Percentiles rank a stretch among this genome's conserved stretches.
Evolutionary conservation across 352 stramenopile genomes (phyloP).

Genomic region (Halophytophthora batemanensis): DNA sequence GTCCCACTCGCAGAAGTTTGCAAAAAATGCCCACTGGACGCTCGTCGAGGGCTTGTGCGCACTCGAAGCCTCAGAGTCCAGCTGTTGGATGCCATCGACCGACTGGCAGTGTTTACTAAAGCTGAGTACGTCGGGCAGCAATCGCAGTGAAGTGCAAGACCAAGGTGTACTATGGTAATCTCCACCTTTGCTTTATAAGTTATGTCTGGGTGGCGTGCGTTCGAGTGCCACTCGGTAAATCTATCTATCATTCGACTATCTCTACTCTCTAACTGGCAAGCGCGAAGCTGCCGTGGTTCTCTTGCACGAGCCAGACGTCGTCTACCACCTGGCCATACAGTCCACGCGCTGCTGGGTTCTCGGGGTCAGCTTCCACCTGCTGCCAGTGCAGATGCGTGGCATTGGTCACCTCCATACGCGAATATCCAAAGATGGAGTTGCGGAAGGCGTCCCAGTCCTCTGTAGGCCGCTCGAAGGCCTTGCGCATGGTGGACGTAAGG

Average conservation of each 20-base stretch:
- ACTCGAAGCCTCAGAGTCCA: no score
- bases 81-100: no score
- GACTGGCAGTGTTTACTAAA: no score
- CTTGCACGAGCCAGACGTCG: slow-evolving; percentile 89
- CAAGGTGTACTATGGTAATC: no score
- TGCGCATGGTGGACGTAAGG: slow-evolving; percentile 74
- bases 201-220: no score
- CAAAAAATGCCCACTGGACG: no score
- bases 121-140: no score
- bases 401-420: slow-evolving; percentile 79
- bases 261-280: slow-evolving; percentile 11
- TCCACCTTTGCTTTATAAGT: no score
- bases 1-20: no score
- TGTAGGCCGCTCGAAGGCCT: slow-evolving; percentile 59
- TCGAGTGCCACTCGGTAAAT: no score
- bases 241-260: slow-evolving; percentile 2
- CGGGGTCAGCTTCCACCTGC: slow-evolving; percentile 78
- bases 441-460: slow-evolving; percentile 81
- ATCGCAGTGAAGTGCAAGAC: no score
- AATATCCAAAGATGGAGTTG: slow-evolving; percentile 88
- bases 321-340: slow-evolving; percentile 83
- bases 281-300: slow-evolving; percentile 86
- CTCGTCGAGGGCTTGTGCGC: no score
- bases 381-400: slow-evolving; percentile 88
- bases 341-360: slow-evolving; percentile 68